These are phyloP conservation scores for Tuber umbilicatum DNA, from an alignment of 495 filamentous ascomycete species.

Conservation along the genomic window DNA sequence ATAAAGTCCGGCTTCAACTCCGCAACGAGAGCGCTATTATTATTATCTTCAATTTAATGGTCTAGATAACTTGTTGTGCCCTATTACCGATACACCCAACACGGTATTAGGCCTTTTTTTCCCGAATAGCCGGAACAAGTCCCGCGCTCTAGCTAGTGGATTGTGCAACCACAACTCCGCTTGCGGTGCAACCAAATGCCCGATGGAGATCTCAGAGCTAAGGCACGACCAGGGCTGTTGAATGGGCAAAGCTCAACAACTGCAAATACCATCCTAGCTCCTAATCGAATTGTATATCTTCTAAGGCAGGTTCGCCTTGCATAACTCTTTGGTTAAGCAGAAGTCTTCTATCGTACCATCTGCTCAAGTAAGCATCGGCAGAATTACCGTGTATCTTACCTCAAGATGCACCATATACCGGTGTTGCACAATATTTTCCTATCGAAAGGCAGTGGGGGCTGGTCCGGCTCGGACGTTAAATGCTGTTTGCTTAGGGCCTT, in stretches of 20 bases:
- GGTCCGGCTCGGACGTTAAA: neutral
- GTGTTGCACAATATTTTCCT: neutral
- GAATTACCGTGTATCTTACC: neutral
- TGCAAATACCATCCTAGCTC: neutral
- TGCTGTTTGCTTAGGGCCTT: neutral
- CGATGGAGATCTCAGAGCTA: neutral
- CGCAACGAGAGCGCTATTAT: neutral
- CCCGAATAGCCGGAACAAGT: neutral
- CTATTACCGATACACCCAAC: no score
- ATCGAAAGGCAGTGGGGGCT: neutral
- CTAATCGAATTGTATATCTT: neutral
- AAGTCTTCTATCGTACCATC: neutral
- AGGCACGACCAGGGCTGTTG: neutral
- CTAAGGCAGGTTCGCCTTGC: neutral
- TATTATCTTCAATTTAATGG: neutral
- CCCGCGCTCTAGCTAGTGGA: neutral
- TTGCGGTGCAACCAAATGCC: neutral
- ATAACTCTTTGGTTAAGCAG: neutral
- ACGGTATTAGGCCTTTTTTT: no score
- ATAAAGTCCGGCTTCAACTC: neutral
- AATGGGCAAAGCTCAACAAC: neutral
- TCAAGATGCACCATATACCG: neutral
- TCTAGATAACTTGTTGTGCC: neutral
- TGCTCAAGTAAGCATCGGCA: neutral
- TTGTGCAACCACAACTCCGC: neutral